Evolutionary conservation across 2,329 filamentous ascomycete genomes (phyloP), one percentile per base, ranked within the genome.

Genomic region (Gaeumannomyces tritici): DNA sequence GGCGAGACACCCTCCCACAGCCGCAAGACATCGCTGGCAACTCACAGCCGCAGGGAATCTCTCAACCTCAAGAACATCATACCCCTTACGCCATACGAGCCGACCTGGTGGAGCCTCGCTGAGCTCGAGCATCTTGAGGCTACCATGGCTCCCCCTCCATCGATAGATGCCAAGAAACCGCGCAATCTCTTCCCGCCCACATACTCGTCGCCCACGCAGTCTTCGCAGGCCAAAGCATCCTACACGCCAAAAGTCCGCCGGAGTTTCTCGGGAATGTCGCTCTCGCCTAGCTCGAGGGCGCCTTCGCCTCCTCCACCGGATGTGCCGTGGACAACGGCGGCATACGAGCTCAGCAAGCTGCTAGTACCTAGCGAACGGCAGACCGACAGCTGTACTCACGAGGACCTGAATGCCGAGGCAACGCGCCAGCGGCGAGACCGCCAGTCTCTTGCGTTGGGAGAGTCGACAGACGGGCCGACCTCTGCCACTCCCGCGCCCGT

Each of bases 141-240:
- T 2, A 75, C 86, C 26, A 75, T 85, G 61, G 75, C 78, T 15
- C 75, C 79, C n/a, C 78, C 79, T 3, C 74, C 80, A 6, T 73
- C 77, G 55, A 61, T 64, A 9, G 79, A 80, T 62, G 75, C 76
- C 11, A 82, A 76, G 69, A 87, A 84, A 69, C 73, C 80, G 18
- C 84, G 85, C 31, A 77, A 76, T 64, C 78, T 80, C 18, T 82
- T 83, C 27, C 73, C 80, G 11, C 87, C 90, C 1, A 93, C 90
- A 1, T 97, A 93, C 74, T 91, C 86, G 2, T 91, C 92, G 1
- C 91, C 93, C 0, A 98, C 93, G 0, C 89, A 93, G 65, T 90
- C 93, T 0, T 98, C 91, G 55, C 86, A 87, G 1, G 91, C 91
- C 28, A 96, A 91, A 73, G 87, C 91, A 13, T 81, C 89, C 0